phyloP scores from a whole-genome alignment of 768 basidiomycete species.

The Pleurotus sapidus region DNA sequence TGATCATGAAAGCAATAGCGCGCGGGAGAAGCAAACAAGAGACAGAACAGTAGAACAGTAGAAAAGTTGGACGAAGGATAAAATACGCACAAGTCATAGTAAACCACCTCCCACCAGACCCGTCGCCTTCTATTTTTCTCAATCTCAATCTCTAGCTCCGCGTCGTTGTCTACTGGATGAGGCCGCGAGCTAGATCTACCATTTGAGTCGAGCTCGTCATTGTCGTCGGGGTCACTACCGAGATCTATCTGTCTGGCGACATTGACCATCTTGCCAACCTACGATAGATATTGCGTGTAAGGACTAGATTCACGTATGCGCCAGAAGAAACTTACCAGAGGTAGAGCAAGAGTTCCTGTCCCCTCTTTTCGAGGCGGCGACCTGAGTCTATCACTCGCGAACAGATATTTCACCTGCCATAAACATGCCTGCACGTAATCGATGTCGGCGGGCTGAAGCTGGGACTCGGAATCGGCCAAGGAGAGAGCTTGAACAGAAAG shows the following conservation, averaged over 20 bases:
- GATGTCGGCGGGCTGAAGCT: conserved; percentile 37
- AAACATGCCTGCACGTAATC: conserved; percentile 61
- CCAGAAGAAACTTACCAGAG: conserved; percentile 1
- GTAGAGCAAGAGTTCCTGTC: not conserved
- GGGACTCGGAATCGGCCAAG: conserved; percentile 1
- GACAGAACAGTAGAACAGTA: not conserved
- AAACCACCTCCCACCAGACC: conserved; percentile 81
- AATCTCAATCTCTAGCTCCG: conserved; percentile 11
- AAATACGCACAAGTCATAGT: conserved; percentile 70
- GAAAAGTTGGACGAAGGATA: not conserved
- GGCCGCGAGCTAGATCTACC: conserved; percentile 5
- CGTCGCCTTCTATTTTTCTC: conserved; percentile 26
- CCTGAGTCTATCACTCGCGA: conserved; percentile 19
- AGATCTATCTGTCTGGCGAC: conserved; percentile 64
- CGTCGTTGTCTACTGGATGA: not conserved
- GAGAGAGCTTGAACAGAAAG: conserved; percentile 10
- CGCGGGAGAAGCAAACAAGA: conserved; percentile 7
- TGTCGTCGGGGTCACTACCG: conserved; percentile 54
- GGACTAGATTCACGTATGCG: not conserved
- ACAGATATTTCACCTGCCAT: conserved; percentile 49
- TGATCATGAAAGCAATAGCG: not conserved
- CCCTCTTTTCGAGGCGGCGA: not conserved
- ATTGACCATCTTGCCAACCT: conserved; percentile 72
- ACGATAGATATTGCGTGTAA: not conserved
- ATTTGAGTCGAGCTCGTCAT: conserved; percentile 13